phyloP scores from a whole-genome alignment of 495 filamentous ascomycete species.

The Penicillium nucicola region DNA sequence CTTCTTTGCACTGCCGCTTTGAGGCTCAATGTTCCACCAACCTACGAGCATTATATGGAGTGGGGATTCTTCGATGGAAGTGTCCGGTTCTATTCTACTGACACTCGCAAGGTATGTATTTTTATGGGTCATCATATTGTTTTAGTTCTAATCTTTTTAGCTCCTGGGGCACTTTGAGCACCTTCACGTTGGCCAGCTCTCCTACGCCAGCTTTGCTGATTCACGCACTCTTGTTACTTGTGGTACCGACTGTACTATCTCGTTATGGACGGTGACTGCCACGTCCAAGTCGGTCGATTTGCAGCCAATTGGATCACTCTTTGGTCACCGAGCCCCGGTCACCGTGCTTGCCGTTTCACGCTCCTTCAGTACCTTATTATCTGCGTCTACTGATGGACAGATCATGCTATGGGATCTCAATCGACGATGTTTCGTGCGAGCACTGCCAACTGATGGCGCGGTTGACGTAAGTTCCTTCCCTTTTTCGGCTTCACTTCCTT shows the following conservation, averaged over 20 bases:
- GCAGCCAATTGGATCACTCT: conserved; percentile 74
- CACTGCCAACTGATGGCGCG: conserved; percentile 53
- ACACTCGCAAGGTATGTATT: conserved; percentile 62
- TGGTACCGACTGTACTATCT: conserved; percentile 86
- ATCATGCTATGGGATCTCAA: conserved; percentile 94
- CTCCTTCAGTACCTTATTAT: conserved; percentile 81
- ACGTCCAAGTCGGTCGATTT: conserved; percentile 72
- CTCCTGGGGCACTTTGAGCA: conserved; percentile 86
- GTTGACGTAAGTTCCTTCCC: conserved; percentile 46
- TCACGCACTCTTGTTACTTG: conserved; percentile 86
- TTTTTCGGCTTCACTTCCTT: not conserved
- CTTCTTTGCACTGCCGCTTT: conserved; percentile 81
- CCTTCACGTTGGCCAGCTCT: conserved; percentile 83
- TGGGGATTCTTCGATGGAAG: conserved; percentile 96
- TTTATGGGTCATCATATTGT: no score
- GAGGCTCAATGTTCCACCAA: conserved; percentile 80
- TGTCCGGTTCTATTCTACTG: conserved; percentile 81
- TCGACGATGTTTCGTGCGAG: conserved; percentile 77
- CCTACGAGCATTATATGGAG: conserved; percentile 87
- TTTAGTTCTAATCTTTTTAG: conserved; percentile 16
- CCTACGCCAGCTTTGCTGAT: conserved; percentile 78
- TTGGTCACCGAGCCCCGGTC: conserved; percentile 82
- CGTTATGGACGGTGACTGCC: conserved; percentile 68
- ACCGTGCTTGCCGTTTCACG: conserved; percentile 78
- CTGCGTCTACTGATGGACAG: conserved; percentile 74